Evolutionary conservation across 2,329 filamentous ascomycete species (phyloP).

Genomic region (Sclerotinia glacialis): DNA sequence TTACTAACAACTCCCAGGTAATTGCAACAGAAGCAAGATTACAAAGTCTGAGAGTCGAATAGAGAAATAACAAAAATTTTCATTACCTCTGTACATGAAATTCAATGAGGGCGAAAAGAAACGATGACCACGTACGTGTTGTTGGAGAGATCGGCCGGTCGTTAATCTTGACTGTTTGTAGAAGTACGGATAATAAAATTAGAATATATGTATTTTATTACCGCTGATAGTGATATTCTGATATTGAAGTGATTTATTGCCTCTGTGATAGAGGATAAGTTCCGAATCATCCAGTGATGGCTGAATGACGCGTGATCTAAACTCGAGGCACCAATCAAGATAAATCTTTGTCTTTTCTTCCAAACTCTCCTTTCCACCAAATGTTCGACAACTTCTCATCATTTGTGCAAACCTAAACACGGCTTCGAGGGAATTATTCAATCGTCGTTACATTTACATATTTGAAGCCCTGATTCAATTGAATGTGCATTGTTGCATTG

Average conservation of each 20-base stretch:
- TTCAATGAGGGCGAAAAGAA: neutral
- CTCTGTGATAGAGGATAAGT: neutral
- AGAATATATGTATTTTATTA: constrained; percentile 14
- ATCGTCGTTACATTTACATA: neutral
- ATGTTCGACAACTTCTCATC: neutral
- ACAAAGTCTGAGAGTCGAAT: constrained; percentile 83
- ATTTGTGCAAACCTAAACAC: neutral
- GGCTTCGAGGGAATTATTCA: neutral
- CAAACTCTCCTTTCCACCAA: neutral
- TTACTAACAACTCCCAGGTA: constrained; percentile 53
- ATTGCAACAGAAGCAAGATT: constrained; percentile 87
- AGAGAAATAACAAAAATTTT: constrained; percentile 33
- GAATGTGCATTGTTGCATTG: too few species aligned
- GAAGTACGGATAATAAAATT: constrained; percentile 18
- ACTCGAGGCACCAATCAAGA: neutral
- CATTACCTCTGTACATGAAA: constrained; percentile 34
- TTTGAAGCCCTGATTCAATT: neutral
- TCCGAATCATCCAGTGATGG: neutral
- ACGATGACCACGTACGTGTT: neutral
- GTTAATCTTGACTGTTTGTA: constrained; percentile 14
- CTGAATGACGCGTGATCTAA: neutral
- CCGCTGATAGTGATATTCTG: neutral
- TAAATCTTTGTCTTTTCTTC: neutral
- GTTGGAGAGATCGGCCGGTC: constrained; percentile 4
- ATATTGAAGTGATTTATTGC: neutral